Conservation (phyloP, 768 basidiomycete genomes). For the Phallus indusiatus region DNA sequence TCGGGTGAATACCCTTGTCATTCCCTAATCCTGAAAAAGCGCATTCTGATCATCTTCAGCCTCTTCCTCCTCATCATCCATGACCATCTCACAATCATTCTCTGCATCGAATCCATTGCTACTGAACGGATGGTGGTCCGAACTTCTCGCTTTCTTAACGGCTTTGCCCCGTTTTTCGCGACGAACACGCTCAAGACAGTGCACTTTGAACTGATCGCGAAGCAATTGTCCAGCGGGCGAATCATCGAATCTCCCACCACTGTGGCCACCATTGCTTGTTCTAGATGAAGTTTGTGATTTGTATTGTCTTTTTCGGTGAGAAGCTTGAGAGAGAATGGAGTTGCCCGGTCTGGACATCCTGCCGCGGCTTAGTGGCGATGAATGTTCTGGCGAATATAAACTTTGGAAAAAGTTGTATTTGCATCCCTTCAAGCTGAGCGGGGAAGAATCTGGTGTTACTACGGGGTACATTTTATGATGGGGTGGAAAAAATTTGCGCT, state of each 20-base stretch:
- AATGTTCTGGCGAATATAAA: neutral
- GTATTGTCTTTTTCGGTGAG: neutral
- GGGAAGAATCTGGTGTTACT: neutral
- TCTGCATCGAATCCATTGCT: slow-evolving; percentile 41
- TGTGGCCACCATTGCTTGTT: neutral
- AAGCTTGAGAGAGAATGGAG: neutral
- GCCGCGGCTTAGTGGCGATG: neutral
- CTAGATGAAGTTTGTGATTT: slow-evolving; percentile 2
- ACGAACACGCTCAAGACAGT: slow-evolving; percentile 50
- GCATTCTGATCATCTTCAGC: neutral
- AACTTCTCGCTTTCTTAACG: slow-evolving; percentile 26
- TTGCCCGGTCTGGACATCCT: neutral
- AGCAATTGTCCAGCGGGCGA: slow-evolving; percentile 47
- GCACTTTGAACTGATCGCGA: slow-evolving; percentile 49
- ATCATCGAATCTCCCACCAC: slow-evolving; percentile 15
- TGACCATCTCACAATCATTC: slow-evolving; percentile 37
- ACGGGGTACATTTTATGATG: neutral
- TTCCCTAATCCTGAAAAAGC: slow-evolving; percentile 53
- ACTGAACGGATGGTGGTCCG: slow-evolving; percentile 26
- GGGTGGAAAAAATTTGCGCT: neutral
- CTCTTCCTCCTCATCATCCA: slow-evolving; percentile 30
- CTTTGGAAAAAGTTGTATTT: neutral
- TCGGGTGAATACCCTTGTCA: too few relatives aligned
- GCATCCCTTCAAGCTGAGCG: neutral
- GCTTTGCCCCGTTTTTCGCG: slow-evolving; percentile 43